Evolutionary conservation across 2,329 filamentous ascomycete genomes (phyloP), one percentile per base, ranked within the genome.

Genomic region (Didymella pinodella): DNA sequence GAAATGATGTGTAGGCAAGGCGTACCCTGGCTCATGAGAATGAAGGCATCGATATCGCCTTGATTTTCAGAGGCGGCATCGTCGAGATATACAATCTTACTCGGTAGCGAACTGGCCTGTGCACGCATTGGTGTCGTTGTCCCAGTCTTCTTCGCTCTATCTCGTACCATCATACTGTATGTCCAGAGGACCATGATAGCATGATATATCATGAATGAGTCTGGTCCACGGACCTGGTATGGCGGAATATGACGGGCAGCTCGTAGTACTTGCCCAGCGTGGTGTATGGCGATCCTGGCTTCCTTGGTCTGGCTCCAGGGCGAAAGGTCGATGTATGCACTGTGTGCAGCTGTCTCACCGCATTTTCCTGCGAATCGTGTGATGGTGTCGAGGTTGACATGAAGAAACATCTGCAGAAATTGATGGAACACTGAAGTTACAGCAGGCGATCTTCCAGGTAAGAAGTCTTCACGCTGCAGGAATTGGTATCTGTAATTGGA

Each of bases 361-460:
- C 88, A 86, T 52, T 86, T 86, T 7, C 88, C 88, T 0, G 86
- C 84, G 63, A 90, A 89, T 2, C 88, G 81, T 64, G 36, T 86
- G 22, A 90, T 76, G 59, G 88, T 86, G 61, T 88, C 84, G 2
- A 89, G 77, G 0, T 85, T 85, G 38, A 87, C 81, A 70, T 89
- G 84, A 5, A 90, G 78, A 62, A 87, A 84, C 82, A 90, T 85
- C 62, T 86, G 78, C 1, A 89, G 73, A 3, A 88, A 79, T 63
- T 81, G 77, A 0, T 82, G 79, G 31, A 79, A 73, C 2, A 81
- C 64, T 3, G 56, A 58, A 36, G 45, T 47, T 10, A 62, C 20
- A 6, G 61, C 62, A 1, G 55, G 49, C 5, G 63, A 59, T 12
- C 32, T 58, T 10, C 56, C 36, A 56, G 85, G 83, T 25, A 70